Evolutionary conservation across 2,329 filamentous ascomycete species (phyloP).

Genomic region (Cytospora leucostoma): DNA sequence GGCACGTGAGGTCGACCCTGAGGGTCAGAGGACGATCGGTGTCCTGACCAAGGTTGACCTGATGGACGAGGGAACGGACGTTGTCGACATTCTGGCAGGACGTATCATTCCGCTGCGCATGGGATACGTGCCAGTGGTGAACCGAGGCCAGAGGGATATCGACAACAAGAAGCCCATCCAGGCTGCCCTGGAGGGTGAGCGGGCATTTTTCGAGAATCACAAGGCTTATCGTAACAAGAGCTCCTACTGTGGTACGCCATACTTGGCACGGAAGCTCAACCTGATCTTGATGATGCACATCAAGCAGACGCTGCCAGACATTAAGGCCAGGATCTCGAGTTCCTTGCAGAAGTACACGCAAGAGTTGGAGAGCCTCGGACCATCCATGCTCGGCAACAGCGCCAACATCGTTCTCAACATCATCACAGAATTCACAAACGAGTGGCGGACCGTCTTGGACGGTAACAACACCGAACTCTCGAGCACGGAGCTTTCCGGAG

Average conservation of each 20-base stretch:
- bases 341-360: constrained; percentile 88
- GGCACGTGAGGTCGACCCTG: constrained; percentile 92
- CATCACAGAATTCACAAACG: constrained; percentile 97
- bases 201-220: constrained; percentile 97
- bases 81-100: constrained; percentile 95
- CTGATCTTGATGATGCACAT: constrained; percentile 99
- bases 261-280: constrained; percentile 94
- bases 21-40: constrained; percentile 92
- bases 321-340: constrained; percentile 94
- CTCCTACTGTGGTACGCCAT: constrained; percentile 96
- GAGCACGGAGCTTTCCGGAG: constrained; percentile 89
- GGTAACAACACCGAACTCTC: constrained; percentile 97
- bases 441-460: constrained; percentile 94
- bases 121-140: constrained; percentile 94
- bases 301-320: constrained; percentile 97
- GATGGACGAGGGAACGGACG: constrained; percentile 99
- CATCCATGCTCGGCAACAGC: constrained; percentile 93
- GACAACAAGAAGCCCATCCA: constrained; percentile 97
- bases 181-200: constrained; percentile 88
- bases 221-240: constrained; percentile 99
- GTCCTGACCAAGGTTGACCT: constrained; percentile 96
- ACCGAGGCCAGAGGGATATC: constrained; percentile 96
- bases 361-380: constrained; percentile 81
- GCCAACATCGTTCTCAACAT: constrained; percentile 97
- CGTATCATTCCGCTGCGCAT: constrained; percentile 93